Evolutionary conservation across 495 filamentous ascomycete genomes (phyloP), one percentile per base, ranked within the genome.

Genomic region (Pyrenopolyporus hunteri): DNA sequence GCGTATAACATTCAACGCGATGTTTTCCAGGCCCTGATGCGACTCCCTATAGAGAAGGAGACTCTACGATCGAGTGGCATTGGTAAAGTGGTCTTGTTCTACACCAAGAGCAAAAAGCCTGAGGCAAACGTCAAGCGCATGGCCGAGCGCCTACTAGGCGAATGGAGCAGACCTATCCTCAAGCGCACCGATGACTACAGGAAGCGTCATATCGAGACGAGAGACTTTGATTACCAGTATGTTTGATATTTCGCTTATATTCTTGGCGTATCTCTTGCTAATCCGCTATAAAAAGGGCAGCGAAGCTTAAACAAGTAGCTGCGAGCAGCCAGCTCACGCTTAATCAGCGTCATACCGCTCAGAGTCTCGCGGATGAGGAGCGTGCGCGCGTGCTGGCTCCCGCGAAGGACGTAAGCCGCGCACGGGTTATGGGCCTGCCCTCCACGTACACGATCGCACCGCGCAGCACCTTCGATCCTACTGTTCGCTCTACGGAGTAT

Each of bases 1-100:
- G 93, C 94, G 20, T 98, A 96, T 78, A 92, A 90, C 68, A 97
- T 99, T 69, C 95, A 99, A 78, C 90, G 91, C 42, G 92, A 97
- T 62, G 84, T 99, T 52, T 91, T 99, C 76, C 83, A 84, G 29
- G 86, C 89, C 4, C 78, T 99, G 26, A 82, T 80, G 22, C 87
- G 85, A 61, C 82, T 99, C 0, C 89, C 91, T 9, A 91, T 97
- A 67, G 88, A 89, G 68, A 97, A 96, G 58, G 94, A 97, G 60
- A 83, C 88, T 4, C 80, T 99, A 39, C 82, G 93, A 31, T 90
- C 90, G 63, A 94, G 89, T 63, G 93, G 95, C 6, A 91, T 99
- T 60, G 95, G 95, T 66, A 98, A 97, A 69, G 89, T 99, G 23
- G 86, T 96, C 23, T 82, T 94, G 48, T 98, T 96, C 79, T 99